A percentile compares a stretch with the other conserved stretches of the same genome.
Evolutionary conservation across 2,329 filamentous ascomycete species (phyloP).

Genomic region (Xylariaceae sp.): DNA sequence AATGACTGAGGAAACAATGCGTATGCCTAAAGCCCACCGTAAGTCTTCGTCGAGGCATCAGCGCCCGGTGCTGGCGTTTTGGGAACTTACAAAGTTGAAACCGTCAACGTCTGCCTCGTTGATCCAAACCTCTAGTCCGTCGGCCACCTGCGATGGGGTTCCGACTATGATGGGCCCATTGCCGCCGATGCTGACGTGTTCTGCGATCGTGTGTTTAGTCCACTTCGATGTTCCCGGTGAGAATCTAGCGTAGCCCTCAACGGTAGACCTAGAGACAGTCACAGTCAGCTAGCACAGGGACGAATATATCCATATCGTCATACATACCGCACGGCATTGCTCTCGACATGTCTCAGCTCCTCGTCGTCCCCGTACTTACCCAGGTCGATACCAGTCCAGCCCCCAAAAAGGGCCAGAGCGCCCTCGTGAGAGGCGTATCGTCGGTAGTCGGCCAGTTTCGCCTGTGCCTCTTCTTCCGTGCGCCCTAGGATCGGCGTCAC

Average conservation of each 20-base stretch:
- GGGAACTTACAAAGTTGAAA: conserved; percentile 67
- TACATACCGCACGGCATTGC: conserved; percentile 44
- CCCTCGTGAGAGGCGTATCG: conserved; percentile 64
- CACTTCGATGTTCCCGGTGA: conserved; percentile 65
- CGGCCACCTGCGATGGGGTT: conserved; percentile 65
- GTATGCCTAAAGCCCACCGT: conserved; percentile 52
- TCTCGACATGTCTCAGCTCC: conserved; percentile 44
- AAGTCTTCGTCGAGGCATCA: background rate
- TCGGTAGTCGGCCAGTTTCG: conserved; percentile 64
- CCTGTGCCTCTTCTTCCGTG: conserved; percentile 67
- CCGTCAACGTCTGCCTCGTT: conserved; percentile 71
- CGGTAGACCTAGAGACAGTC: conserved; percentile 51
- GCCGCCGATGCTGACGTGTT: conserved; percentile 69
- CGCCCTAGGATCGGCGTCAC: conserved; percentile 66
- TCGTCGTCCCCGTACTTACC: conserved; percentile 43
- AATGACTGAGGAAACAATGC: conserved; percentile 69
- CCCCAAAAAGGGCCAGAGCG: conserved; percentile 70
- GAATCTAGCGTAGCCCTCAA: conserved; percentile 58
- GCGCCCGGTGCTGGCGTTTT: background rate
- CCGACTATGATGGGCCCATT: conserved; percentile 67
- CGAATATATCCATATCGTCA: background rate
- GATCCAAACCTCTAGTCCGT: conserved; percentile 69
- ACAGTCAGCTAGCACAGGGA: background rate
- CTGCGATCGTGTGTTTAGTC: conserved; percentile 71
- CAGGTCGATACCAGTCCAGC: conserved; percentile 67